Conservation (phyloP, 225 moss, liverwort and hornwort species). For the Bryoerythrophyllum caledonicum region DNA sequence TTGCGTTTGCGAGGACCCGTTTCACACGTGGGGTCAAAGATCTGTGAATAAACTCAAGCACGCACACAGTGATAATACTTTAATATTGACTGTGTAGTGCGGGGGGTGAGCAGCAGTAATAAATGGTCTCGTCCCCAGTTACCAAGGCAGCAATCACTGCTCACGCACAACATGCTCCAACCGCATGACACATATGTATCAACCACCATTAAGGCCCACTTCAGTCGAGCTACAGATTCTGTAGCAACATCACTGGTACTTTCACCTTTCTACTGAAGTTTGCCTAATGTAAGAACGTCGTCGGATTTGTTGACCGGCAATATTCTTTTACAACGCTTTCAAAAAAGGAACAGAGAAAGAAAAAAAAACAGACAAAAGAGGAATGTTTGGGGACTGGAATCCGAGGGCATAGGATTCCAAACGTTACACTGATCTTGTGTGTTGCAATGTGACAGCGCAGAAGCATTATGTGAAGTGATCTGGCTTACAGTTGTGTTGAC, state of each 20-base stretch:
- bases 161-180: background rate
- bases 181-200: too few species aligned
- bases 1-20: background rate
- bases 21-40: background rate
- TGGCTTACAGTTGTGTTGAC: constrained; percentile 9
- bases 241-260: too few species aligned
- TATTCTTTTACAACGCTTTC: background rate
- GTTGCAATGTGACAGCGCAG: background rate
- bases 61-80: background rate
- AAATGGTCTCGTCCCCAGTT: background rate
- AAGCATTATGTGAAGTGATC: constrained; percentile 13
- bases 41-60: background rate
- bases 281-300: background rate
- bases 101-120: background rate
- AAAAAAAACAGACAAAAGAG: background rate
- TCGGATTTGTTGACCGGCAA: background rate
- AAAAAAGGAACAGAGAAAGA: too few species aligned
- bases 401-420: constrained; percentile 4
- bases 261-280: too few species aligned
- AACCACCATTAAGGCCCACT: too few species aligned
- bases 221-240: too few species aligned
- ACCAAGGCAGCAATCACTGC: background rate
- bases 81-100: background rate
- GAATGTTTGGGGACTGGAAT: background rate
- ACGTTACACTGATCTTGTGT: background rate